Evolutionary conservation across 2,329 filamentous ascomycete genomes (phyloP), one percentile per base, ranked within the genome.

Genomic region (Aspergillus niger): DNA sequence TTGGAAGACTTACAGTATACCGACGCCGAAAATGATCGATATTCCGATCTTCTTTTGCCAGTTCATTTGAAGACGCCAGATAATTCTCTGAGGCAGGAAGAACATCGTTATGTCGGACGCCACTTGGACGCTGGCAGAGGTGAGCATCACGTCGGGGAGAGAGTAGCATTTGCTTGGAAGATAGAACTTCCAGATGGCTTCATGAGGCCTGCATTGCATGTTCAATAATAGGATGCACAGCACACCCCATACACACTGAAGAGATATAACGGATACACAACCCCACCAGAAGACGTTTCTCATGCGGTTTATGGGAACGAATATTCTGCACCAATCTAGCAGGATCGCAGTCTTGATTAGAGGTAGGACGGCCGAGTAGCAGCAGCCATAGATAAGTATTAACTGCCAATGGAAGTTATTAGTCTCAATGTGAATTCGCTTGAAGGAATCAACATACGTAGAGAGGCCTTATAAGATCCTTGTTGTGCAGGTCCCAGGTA

Each of bases 321-420:
- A 76, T 5, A 79, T 63, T 6, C 73, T 69, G n/a, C 68, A 70
- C 79, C 80, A 82, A 57, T 82, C 78, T 8, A 79, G 49, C 11
- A 82, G 69, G 50, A 82, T 80, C 11, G 76, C 75, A 2, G 69
- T 70, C 58, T 81, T 81, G 55, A 80, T 61, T 5, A 78, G 67
- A 0, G 76, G 74, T 1, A 81, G 71, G 17, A 72, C 70, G 36
- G 73, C 69, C 0, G 71, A 74, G 61, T 80, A 80, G 59, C 66
- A 73, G 63, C 67, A 64, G 52, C 76, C 74, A 59, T 69, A 72
- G 30, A 78, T 54, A 36, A 76, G 69, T 39, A 79, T 56, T 0
- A 57, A 43, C 57, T 64, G 20, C 20, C 20, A 20, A 20, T 20
- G 20, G 20, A 20, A 20, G 20, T 20, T 20, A 20, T 20, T 2